Conservation (phyloP, 345 rosid species). For the Gynandropsis gynandra region DNA sequence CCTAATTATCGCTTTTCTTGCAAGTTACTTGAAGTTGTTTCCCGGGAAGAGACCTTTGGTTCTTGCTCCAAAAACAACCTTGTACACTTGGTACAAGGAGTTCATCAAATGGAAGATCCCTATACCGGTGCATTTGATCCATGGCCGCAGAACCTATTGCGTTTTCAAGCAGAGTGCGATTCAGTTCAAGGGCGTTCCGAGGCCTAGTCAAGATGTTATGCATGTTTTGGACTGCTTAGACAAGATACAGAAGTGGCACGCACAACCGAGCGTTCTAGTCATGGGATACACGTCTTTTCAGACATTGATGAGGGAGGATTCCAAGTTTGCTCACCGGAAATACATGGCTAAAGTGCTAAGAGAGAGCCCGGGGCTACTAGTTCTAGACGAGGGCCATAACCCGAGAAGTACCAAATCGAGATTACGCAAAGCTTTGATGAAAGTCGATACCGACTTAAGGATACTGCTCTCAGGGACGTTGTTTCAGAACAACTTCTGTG, state of each 20-base stretch:
- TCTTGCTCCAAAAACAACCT: conserved; percentile 92
- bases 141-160: conserved; percentile 67
- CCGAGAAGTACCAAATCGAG: conserved; percentile 92
- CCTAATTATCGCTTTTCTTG: conserved; percentile 80
- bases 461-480: conserved; percentile 82
- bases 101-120: conserved; percentile 87
- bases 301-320: conserved; percentile 79
- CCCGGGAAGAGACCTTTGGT: conserved; percentile 79
- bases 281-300: conserved; percentile 93
- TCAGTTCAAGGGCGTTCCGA: conserved; percentile 42
- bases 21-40: conserved; percentile 77
- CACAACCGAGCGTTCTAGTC: conserved; percentile 85
- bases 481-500: conserved; percentile 94
- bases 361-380: conserved; percentile 78
- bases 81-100: conserved; percentile 94
- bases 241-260: conserved; percentile 89
- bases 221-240: conserved; percentile 84
- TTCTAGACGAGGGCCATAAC: conserved; percentile 91
- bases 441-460: conserved; percentile 67
- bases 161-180: conserved; percentile 36
- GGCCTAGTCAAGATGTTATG: conserved; percentile 72
- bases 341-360: conserved; percentile 83
- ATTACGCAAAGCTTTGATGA: conserved; percentile 84
- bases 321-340: conserved; percentile 66
- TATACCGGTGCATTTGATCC: conserved; percentile 76